These are phyloP conservation scores for Plectosphaerella sp. DNA, from an alignment of 2,329 filamentous ascomycete genomes.

Conservation along the genomic window DNA sequence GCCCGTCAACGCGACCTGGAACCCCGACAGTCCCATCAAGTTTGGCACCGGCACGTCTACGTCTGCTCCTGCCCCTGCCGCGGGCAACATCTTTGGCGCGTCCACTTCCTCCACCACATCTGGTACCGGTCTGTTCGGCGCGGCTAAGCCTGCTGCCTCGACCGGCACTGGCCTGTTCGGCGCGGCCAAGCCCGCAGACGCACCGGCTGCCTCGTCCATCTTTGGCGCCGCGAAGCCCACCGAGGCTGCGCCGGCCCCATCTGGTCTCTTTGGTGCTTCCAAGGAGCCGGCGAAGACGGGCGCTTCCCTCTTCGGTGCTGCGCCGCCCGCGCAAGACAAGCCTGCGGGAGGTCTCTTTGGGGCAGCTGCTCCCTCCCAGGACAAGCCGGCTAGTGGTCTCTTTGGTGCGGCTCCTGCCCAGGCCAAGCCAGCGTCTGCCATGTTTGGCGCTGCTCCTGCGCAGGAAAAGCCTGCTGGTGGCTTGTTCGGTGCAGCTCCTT, in stretches of 20 bases:
- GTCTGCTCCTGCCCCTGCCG: conserved; percentile 2
- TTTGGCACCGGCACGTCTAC: conserved; percentile 34
- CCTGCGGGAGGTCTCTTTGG: conserved; percentile 4
- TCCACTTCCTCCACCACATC: conserved; percentile 15
- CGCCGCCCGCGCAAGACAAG: conserved; percentile 15
- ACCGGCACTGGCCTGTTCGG: conserved; percentile 29
- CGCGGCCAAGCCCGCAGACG: conserved; percentile 21
- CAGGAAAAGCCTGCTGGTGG: conserved; percentile 15
- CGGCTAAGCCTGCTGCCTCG: conserved; percentile 24
- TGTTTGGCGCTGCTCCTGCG: background rate
- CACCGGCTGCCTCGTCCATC: conserved; percentile 21
- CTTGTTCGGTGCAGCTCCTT: background rate
- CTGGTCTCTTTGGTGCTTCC: background rate
- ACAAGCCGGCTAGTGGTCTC: background rate
- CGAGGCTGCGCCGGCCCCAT: conserved; percentile 11
- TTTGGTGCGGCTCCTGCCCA: background rate
- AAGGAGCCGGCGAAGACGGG: background rate
- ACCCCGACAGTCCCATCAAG: conserved; percentile 47
- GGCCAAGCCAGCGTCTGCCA: background rate
- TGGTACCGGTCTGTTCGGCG: conserved; percentile 27
- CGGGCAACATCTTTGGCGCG: conserved; percentile 10
- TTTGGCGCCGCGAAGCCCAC: conserved; percentile 30
- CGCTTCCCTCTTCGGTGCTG: background rate
- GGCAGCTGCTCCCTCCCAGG: background rate
- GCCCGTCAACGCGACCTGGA: conserved; percentile 43